Evolutionary conservation across 2,329 filamentous ascomycete species (phyloP).

Genomic region (Ophiostoma himal-ulmi): DNA sequence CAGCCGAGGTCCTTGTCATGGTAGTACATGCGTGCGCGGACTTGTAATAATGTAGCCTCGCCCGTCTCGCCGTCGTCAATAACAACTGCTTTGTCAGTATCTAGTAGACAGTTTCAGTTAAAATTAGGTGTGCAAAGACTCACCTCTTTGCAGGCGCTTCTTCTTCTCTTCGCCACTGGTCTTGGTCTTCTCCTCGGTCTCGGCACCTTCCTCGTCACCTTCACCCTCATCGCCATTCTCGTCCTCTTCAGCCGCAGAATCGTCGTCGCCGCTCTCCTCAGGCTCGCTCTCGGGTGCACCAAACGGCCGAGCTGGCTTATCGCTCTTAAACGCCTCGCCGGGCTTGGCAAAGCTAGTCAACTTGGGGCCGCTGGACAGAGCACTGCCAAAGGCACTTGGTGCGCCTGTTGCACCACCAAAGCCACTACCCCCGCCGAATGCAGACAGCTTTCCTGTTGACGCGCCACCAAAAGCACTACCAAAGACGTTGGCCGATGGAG

Average conservation of each 20-base stretch:
- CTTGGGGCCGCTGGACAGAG: constrained; percentile 40
- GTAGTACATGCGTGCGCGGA: constrained; percentile 79
- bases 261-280: constrained; percentile 44
- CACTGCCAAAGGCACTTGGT: constrained; percentile 35
- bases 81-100: constrained; percentile 45
- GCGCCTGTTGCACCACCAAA: constrained; percentile 24
- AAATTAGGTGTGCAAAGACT: constrained; percentile 30
- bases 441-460: constrained; percentile 31
- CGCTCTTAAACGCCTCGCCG: constrained; percentile 46
- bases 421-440: constrained; percentile 24
- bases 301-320: constrained; percentile 65
- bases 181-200: constrained; percentile 35
- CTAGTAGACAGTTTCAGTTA: background rate
- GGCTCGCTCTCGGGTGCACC: constrained; percentile 66
- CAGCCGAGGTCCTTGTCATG: constrained; percentile 67
- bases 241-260: constrained; percentile 37
- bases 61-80: constrained; percentile 83
- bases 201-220: constrained; percentile 31
- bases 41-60: constrained; percentile 54
- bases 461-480: constrained; percentile 32
- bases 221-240: constrained; percentile 46
- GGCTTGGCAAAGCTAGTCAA: constrained; percentile 67
- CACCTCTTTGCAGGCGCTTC: constrained; percentile 63
- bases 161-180: constrained; percentile 55
- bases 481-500: constrained; percentile 15